Evolutionary conservation across 2,329 filamentous ascomycete genomes (phyloP), one percentile per base, ranked within the genome.

Genomic region (Fusarium torulosum): DNA sequence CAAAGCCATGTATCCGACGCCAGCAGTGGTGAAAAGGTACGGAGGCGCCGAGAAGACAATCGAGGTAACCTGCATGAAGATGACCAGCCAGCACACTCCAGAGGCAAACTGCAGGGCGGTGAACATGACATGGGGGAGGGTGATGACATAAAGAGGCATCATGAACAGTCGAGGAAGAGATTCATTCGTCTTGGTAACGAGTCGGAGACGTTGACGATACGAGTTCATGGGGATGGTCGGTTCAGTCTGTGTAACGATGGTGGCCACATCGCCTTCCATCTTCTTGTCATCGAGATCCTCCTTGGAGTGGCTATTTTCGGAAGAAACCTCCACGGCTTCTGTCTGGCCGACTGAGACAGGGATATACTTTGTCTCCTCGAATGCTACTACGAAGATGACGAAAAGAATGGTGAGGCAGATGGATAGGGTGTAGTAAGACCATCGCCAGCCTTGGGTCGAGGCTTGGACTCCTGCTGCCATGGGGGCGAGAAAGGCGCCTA

Each of bases 81-180:
- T 38, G 4, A 73, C 71, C 3, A 73, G 61, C 69, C 71, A 73
- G 17, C 60, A 69, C 1, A 73, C 59, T 8, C 69, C 69, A 9
- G 69, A 73, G 1, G 79, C 80, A 42, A 81, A 81, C 44, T 81
- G 78, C 1, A 82, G 23, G 1, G 74, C 78, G 0, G 77, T 78
- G 50, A 79, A 82, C 23, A 79, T 46, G 11, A 82, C 76, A 1
- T 79, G 78, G 1, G 81, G 80, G 13, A 82, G 79, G 0, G 59
- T 64, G 14, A 73, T 66, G 14, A 69, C 60, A 1, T 63, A 44
- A 11, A 63, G 66, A 1, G 58, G 74, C 41, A 74, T 63, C 35
- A 68, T 19, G 27, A 75, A 66, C 9, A 69, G 13, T 9, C 53
- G 51, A 7, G 61, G 53, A 11, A 73, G 47, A 20, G 54, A 42